Percentiles rank a stretch among this genome's conserved stretches.
Evolutionary conservation across 2,329 filamentous ascomycete genomes (phyloP).

Genomic region (Cladosporium colombiae): DNA sequence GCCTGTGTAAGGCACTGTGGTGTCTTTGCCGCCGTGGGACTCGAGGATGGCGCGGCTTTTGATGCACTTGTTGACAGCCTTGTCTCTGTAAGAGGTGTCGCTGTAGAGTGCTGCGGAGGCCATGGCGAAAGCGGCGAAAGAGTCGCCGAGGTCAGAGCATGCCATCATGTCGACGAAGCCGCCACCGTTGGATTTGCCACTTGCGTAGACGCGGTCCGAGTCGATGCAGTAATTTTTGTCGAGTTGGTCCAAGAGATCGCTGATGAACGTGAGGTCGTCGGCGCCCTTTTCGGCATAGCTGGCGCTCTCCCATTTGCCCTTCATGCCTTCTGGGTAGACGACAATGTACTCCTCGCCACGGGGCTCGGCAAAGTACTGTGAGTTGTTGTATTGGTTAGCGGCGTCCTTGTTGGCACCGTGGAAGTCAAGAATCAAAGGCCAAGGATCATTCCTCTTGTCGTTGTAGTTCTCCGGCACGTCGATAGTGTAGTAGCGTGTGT

Average conservation of each 20-base stretch:
- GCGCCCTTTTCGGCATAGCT: slow-evolving; percentile 39
- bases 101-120: slow-evolving; percentile 51
- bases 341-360: slow-evolving; percentile 49
- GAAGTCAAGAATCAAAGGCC: slow-evolving; percentile 50
- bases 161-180: slow-evolving; percentile 50
- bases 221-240: slow-evolving; percentile 50
- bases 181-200: slow-evolving; percentile 58
- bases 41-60: slow-evolving; percentile 45
- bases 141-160: slow-evolving; percentile 43
- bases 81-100: slow-evolving; percentile 25
- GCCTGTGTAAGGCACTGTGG: slow-evolving; percentile 44
- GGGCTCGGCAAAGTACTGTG: slow-evolving; percentile 48
- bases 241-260: slow-evolving; percentile 46
- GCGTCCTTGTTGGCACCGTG: slow-evolving; percentile 46
- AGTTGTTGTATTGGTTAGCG: slow-evolving; percentile 44
- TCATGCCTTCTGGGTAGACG: slow-evolving; percentile 49
- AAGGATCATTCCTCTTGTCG: slow-evolving; percentile 11
- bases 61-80: slow-evolving; percentile 27
- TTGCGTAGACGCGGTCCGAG: slow-evolving; percentile 46
- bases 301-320: slow-evolving; percentile 43
- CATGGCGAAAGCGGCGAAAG: slow-evolving; percentile 54
- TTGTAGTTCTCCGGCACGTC: slow-evolving; percentile 31
- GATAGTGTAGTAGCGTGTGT: slow-evolving; percentile 29
- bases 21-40: slow-evolving; percentile 47
- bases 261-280: slow-evolving; percentile 51